Base-by-base conservation (phyloP, 2,329 filamentous ascomycete species). In the Pseudogymnoascus sp. region DNA sequence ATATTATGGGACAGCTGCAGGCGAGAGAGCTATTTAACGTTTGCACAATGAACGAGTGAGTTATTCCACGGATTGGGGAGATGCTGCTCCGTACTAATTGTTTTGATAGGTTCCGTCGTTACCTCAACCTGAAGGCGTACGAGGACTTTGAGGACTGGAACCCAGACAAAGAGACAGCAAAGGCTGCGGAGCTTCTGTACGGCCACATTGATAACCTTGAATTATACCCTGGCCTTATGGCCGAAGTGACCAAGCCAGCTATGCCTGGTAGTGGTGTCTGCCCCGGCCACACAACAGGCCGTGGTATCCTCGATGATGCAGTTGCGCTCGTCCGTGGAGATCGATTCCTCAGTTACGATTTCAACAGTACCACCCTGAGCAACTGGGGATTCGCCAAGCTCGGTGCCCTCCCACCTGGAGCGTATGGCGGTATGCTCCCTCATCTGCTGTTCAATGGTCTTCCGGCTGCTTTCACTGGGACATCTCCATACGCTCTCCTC, bases 141-240 rank as follows among this genome's bases (percentile, higher is more conserved):
- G 73, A 75, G 57, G 77, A 73, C 1, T 82, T 82, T 61, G 76
- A 81, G 54, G 77, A 79, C 21, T 80, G 81, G 70, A 82, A 81
- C 66, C 71, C 76, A 0, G 79, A 83, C 60, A 76, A 77, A 2
- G 72, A 75, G 17, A 75, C 81, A 24, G 75, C 76, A 1, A 71
- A 74, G 76, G 65, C 71, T 77, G 64, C 74, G 1, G 66, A 72
- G 63, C 70, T 76, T 33, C 71, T 82, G 2, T 82, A 82, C 62
- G 79, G 78, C 31, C 76, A 79, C 39, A 79, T 79, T 11, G 79
- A 82, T 58, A 73, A 75, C 6, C 77, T 82, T 10, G 83, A 86
- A 67, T 71, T 86, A 5, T 84, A 84, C 65, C 82, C 82, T 1
- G 82, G 82, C 10, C 67, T 84, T 5, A 77, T 84, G 66, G 75